phyloP scores from a whole-genome alignment of 495 filamentous ascomycete genomes.

The Ramalina intermedia region DNA sequence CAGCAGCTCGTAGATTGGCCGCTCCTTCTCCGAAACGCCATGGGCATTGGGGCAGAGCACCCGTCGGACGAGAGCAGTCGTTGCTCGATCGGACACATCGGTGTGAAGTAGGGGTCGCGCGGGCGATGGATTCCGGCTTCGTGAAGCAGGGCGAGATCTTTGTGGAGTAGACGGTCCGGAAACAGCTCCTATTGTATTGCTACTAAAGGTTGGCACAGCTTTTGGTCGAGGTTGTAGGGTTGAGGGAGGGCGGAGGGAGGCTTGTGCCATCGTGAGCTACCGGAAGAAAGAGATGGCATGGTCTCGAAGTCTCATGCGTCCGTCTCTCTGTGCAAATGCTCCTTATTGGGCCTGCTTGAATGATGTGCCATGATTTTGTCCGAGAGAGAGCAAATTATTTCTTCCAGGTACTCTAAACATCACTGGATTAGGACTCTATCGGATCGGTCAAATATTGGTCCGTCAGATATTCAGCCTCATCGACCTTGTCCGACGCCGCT shows the following conservation, averaged over 20 bases:
- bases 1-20: constrained; percentile 60
- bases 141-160: constrained; percentile 22
- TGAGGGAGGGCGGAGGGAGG: constrained; percentile 24
- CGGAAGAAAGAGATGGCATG: no score
- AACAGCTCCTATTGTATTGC: constrained; percentile 25
- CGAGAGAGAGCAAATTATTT: no score
- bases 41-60: constrained; percentile 45
- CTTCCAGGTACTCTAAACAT: no score
- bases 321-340: no score
- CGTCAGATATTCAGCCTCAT: no score
- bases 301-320: no score
- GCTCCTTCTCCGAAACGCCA: constrained; percentile 26
- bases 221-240: constrained; percentile 37
- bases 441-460: no score
- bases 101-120: constrained; percentile 18
- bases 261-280: constrained; percentile 14
- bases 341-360: no score
- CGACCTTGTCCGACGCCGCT: no score
- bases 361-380: no score
- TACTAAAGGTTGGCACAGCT: constrained; percentile 25
- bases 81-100: constrained; percentile 42
- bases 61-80: constrained; percentile 45
- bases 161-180: constrained; percentile 20
- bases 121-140: constrained; percentile 18
- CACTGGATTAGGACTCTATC: no score